phyloP scores from a whole-genome alignment of 345 rosid species.

The Garcia nutans region DNA sequence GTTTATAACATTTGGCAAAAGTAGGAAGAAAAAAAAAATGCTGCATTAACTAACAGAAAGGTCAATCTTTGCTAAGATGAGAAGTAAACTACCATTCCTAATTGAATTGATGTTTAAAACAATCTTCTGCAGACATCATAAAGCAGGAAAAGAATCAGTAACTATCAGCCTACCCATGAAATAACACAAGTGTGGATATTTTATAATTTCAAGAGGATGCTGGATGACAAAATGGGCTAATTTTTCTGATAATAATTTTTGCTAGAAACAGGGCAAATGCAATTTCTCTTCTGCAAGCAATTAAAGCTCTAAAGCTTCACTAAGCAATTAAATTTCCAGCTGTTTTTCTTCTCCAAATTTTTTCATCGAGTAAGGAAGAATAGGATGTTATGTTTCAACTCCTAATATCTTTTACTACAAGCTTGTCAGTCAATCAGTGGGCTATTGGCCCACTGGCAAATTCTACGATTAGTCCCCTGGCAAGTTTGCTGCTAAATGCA shows the following conservation, averaged over 20 bases:
- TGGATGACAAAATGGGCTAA: not conserved
- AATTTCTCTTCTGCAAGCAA: not conserved
- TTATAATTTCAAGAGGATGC: not conserved
- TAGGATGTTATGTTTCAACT: not conserved
- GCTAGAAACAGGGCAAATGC: not conserved
- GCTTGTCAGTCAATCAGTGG: not conserved
- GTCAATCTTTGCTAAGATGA: not conserved
- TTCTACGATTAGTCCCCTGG: not conserved
- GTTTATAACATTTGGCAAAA: not conserved
- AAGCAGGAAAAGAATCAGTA: not conserved
- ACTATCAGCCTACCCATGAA: not conserved
- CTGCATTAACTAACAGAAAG: not conserved
- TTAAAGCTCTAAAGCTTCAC: no score
- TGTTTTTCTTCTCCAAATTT: not conserved
- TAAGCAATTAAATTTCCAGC: not conserved
- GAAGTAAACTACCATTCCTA: not conserved
- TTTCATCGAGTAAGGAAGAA: not conserved
- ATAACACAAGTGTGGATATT: not conserved
- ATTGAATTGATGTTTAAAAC: no score
- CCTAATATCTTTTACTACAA: no score
- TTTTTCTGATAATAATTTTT: not conserved
- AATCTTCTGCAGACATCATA: not conserved
- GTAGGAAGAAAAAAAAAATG: no score
- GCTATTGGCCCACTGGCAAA: not conserved
- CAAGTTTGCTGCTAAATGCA: not conserved